Evolutionary conservation across 208 protist genomes (phyloP), one percentile per base, ranked within the genome.

Genomic region (Wallacemonas rigidus): DNA sequence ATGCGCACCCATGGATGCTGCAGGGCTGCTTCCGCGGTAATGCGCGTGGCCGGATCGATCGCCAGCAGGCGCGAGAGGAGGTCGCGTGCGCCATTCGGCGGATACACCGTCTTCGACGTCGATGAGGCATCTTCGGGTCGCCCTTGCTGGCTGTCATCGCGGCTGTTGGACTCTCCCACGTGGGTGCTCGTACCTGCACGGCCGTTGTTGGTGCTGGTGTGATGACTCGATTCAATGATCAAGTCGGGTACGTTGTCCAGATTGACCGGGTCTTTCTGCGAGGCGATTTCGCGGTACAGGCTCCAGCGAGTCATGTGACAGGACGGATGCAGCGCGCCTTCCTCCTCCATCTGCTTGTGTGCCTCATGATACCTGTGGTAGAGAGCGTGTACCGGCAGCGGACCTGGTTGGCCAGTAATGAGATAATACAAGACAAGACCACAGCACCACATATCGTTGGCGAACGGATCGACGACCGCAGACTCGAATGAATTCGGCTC

Each of bases 361-460:
- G 77, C 67, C 0, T 78, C 40, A 11, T 75, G 63, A 36, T 79
- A 79, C 17, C 55, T 5, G 51, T 63, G 40, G 72, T 87, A 87
- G n/a, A 60, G 69, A 5, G 69, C 3, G 40, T 91, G 86, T 48
- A 85, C 81, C 2, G 67, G 73, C 54, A 91, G 64, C 40, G 86
- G 86, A 1, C 86, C 86, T 0, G 77, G 70, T 17, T 74, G 77
- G 5, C 89, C 89, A 0, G 86, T 91, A 35, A 96, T 78, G 70
- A 96, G 78, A 68, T 87, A 85, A 71, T 93, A 96, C 2, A 96
- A 60, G 17, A 92, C 67, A 8, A 92, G 68, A 1, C 91, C 91
- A 61, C 87, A 92, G 54, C 83, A 85, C 89, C 91, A 96, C 85
- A 96, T 93, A 69, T 96, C 91, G 39, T 88, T 79, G 57, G 77